Evolutionary conservation across 192 early-diverging fungal genomes (phyloP).

Genomic region (Coemansia sp.): DNA sequence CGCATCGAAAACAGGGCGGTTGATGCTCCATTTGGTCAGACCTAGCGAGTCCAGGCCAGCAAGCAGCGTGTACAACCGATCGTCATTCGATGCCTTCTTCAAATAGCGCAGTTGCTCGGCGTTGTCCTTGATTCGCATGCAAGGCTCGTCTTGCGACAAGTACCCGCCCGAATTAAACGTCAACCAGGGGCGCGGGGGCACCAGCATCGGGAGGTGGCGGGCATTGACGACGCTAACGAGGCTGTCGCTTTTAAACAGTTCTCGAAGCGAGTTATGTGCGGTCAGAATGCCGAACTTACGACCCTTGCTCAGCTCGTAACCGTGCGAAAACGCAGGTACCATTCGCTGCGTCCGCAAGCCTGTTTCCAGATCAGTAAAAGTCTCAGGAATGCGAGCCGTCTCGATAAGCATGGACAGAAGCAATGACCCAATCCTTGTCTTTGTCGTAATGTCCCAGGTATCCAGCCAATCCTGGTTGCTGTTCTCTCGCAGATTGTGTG

Average conservation of each 20-base stretch:
- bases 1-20: constrained; percentile 76
- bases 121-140: constrained; percentile 75
- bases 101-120: constrained; percentile 79
- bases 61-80: constrained; percentile 66
- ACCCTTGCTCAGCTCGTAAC: constrained; percentile 58
- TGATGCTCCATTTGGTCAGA: constrained; percentile 83
- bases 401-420: constrained; percentile 67
- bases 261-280: constrained; percentile 64
- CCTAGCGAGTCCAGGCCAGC: constrained; percentile 87
- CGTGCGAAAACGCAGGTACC: constrained; percentile 82
- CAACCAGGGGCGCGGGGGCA: constrained; percentile 90
- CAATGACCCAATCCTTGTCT: constrained; percentile 61
- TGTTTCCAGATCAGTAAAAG: constrained; percentile 60
- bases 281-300: constrained; percentile 74
- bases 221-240: constrained; percentile 65
- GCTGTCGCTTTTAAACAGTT: constrained; percentile 64
- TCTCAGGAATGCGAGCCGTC: constrained; percentile 65
- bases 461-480: constrained; percentile 62
- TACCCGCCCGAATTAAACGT: constrained; percentile 85
- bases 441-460: constrained; percentile 62
- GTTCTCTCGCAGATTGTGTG: constrained; percentile 58
- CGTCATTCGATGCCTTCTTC: constrained; percentile 72
- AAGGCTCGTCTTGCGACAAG: constrained; percentile 64
- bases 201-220: constrained; percentile 89
- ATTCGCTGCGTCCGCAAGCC: constrained; percentile 55